phyloP scores from a whole-genome alignment of 306 rosid species.

The Quercus cerris region DNA sequence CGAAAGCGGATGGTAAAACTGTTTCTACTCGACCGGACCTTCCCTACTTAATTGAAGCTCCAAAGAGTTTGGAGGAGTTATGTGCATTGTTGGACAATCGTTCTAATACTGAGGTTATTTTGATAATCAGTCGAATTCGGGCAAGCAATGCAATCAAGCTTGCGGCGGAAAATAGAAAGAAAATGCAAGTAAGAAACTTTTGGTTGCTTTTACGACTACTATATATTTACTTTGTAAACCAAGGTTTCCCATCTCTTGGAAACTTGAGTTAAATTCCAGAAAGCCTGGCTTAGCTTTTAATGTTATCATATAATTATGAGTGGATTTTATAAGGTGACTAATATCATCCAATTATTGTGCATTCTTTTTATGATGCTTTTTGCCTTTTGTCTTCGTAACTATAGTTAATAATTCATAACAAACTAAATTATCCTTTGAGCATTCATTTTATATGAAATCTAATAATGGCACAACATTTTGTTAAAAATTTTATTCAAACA shows the following conservation, averaged over 20 bases:
- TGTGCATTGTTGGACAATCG: constrained; percentile 47
- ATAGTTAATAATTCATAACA: background rate
- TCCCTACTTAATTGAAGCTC: constrained; percentile 90
- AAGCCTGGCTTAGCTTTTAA: background rate
- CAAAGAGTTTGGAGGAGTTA: constrained; percentile 69
- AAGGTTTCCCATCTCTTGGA: background rate
- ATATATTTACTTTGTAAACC: constrained; percentile 4
- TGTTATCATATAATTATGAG: background rate
- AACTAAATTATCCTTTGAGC: background rate
- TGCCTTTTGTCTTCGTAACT: background rate
- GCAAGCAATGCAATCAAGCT: constrained; percentile 81
- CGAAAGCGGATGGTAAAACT: constrained; percentile 35
- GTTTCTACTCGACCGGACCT: constrained; percentile 44
- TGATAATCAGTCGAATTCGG: constrained; percentile 78
- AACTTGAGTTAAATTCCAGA: background rate
- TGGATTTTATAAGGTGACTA: background rate
- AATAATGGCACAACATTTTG: background rate
- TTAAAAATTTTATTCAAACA: background rate
- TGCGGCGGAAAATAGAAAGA: constrained; percentile 81
- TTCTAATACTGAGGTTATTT: constrained; percentile 53
- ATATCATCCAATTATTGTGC: background rate
- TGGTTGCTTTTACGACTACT: constrained; percentile 12
- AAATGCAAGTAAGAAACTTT: constrained; percentile 66
- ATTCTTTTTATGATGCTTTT: background rate
- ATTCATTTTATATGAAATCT: background rate